Percentiles rank a stretch among this genome's conserved stretches.
phyloP scores from a whole-genome alignment of 768 basidiomycete species.

The Mycena latifolia region DNA sequence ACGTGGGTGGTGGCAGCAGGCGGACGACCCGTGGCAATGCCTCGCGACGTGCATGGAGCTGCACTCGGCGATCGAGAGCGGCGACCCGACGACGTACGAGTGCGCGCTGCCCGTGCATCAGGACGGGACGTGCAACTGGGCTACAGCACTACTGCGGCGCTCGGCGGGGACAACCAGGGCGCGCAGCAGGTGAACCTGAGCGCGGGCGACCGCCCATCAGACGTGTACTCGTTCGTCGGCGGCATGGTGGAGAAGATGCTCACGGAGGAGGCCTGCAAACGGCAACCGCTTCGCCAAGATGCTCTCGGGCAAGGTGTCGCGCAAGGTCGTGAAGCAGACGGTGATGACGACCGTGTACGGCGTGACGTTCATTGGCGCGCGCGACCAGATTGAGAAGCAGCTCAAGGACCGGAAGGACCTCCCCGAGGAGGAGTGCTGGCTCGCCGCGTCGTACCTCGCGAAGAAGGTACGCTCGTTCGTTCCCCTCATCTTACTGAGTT shows the following conservation, averaged over 20 bases:
- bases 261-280: constrained; percentile 62
- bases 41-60: constrained; percentile 94
- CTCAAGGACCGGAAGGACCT: constrained; percentile 82
- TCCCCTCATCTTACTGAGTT: neutral
- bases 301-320: constrained; percentile 81
- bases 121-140: constrained; percentile 98
- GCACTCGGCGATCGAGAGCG: constrained; percentile 79
- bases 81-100: constrained; percentile 69
- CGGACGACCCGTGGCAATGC: constrained; percentile 98
- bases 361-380: constrained; percentile 94
- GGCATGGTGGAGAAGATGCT: constrained; percentile 84
- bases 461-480: constrained; percentile 62
- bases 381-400: constrained; percentile 94
- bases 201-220: constrained; percentile 87
- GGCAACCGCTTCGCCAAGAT: constrained; percentile 69
- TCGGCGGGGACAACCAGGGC: constrained; percentile 92
- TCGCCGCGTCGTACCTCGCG: constrained; percentile 83
- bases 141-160: constrained; percentile 98
- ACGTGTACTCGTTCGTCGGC: constrained; percentile 95
- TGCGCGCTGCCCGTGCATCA: constrained; percentile 94
- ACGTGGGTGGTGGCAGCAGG: constrained; percentile 87
- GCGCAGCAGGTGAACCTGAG: constrained; percentile 94
- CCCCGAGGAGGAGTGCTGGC: constrained; percentile 79
- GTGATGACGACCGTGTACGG: constrained; percentile 99
- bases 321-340: constrained; percentile 99